A percentile compares a stretch with the other conserved stretches of the same genome.
phyloP scores from a whole-genome alignment of 208 protist genomes.

The Crithidia fasciculata region DNA sequence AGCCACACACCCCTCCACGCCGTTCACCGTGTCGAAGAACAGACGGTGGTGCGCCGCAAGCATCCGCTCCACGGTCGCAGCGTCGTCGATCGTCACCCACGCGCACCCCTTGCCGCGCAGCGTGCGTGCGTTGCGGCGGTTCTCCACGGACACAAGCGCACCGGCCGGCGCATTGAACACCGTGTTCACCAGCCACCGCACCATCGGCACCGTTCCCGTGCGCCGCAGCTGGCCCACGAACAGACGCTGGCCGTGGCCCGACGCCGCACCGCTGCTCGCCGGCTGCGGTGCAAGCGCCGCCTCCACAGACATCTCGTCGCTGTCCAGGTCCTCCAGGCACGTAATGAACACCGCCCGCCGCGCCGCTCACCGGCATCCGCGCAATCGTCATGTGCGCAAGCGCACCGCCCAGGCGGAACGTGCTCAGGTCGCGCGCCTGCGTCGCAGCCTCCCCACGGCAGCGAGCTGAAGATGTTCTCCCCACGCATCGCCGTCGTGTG shows the following conservation, averaged over 20 bases:
- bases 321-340: slow-evolving; percentile 50
- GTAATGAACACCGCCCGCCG: no score
- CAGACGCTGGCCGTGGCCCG: slow-evolving; percentile 34
- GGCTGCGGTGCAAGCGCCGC: slow-evolving; percentile 30
- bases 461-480: slow-evolving; percentile 53
- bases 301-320: slow-evolving; percentile 45
- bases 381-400: no score
- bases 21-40: slow-evolving; percentile 61
- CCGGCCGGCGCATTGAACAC: slow-evolving; percentile 28
- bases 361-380: no score
- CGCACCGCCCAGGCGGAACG: no score
- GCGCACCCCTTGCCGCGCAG: no score
- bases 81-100: no score
- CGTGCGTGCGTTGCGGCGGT: no score
- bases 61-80: slow-evolving; percentile 35
- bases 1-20: slow-evolving; percentile 35
- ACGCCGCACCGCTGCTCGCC: not conserved
- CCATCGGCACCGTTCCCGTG: slow-evolving; percentile 68
- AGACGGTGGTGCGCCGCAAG: slow-evolving; percentile 66
- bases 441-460: slow-evolving; percentile 52
- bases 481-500: slow-evolving; percentile 38
- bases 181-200: slow-evolving; percentile 66
- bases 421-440: slow-evolving; percentile 30
- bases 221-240: slow-evolving; percentile 84
- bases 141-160: no score